Base-by-base conservation (phyloP, 495 filamentous ascomycete genomes). In the Parathielavia appendiculata region DNA sequence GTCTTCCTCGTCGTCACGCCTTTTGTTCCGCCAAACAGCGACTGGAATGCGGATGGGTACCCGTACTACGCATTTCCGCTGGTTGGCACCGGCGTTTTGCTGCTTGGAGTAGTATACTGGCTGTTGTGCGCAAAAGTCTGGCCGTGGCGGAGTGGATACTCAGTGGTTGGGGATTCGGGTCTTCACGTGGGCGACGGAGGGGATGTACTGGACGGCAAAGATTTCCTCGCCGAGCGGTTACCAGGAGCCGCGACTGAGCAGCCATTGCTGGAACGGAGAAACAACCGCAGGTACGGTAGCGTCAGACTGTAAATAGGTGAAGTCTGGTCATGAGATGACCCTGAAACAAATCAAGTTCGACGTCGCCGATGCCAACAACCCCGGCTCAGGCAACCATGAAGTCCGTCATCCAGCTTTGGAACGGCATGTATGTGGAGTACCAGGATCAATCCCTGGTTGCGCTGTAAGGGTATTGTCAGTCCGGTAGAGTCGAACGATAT, bases 11-110 rank as follows among this genome's bases (percentile, higher is more conserved):
- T 76, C 35, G 66, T 79, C 51, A 74, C 79, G 17, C 78, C 77
- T 4, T 74, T 80, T 40, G 72, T 79, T 30, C 79, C 79, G 2
- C 79, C 77, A 22, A 73, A 76, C 53, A 75, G 73, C 17, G 72
- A 73, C 63, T 78, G 76, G 69, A 75, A 80, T 39, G 77, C 78
- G 17, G 70, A 76, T 30, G 71, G 69, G 8, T 76, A 81, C 36
- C 79, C 79, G 10, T 81, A 81, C 61, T 81, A 75, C 55, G 65
- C 75, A 0, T 79, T 80, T 62, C 78, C 78, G 0, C 71, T 80
- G 2, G 77, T 82, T 14, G 79, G 79, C 13, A 71, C 76, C 9
- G 72, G 70, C 0, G 73, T 82, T 9, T 59, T 82, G 22, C 45
- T 74, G 10, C 67, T 75, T 17, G 79, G 79, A 4, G 76, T 49